phyloP scores from a whole-genome alignment of 176 grass and related monocot genomes.

The Oryza rufipogon region DNA sequence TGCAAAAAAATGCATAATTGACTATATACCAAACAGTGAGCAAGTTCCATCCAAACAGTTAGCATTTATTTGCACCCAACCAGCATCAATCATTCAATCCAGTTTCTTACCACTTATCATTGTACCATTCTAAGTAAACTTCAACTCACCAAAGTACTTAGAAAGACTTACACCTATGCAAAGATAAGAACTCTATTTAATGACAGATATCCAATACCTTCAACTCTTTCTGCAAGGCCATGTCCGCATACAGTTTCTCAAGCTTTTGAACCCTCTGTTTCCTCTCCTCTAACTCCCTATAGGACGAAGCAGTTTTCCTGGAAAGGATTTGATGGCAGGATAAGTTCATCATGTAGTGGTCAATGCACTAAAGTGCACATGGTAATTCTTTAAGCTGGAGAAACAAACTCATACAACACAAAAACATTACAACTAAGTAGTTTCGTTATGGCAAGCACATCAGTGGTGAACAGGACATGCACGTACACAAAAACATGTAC shows the following conservation, averaged over 20 bases:
- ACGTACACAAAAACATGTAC: background rate
- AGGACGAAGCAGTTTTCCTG: constrained; percentile 71
- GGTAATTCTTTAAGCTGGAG: constrained; percentile 22
- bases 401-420: constrained; percentile 10
- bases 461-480: background rate
- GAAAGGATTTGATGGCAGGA: background rate
- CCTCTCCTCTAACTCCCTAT: constrained; percentile 84
- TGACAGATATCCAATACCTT: constrained; percentile 51
- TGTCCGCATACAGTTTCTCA: constrained; percentile 82
- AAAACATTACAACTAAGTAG: background rate
- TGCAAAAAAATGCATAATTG: background rate
- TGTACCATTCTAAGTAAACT: background rate
- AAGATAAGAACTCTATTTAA: background rate
- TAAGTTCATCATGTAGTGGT: constrained; percentile 33
- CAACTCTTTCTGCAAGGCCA: constrained; percentile 92
- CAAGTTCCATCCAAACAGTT: background rate
- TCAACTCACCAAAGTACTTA: background rate
- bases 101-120: background rate
- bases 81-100: background rate
- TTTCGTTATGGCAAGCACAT: background rate
- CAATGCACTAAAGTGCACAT: constrained; percentile 21
- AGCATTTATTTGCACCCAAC: background rate
- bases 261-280: constrained; percentile 71
- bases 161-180: background rate
- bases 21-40: background rate